Evolutionary conservation across 1,284 basidiomycete species (phyloP).

Genomic region (Tremellales sp.): DNA sequence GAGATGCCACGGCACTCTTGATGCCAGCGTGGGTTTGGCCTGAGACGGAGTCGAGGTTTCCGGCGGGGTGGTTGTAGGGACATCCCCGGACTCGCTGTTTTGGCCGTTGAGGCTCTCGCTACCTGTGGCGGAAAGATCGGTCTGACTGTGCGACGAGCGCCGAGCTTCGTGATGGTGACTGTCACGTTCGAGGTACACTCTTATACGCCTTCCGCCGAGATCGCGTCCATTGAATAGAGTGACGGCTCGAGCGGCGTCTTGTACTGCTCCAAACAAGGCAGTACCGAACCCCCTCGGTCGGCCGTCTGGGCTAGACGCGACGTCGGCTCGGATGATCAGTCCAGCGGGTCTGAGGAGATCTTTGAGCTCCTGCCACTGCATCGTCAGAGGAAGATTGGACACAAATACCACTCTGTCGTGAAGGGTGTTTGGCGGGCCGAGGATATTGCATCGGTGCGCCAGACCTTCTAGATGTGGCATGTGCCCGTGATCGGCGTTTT

Average conservation of each 20-base stretch:
- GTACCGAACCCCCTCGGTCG: conserved; percentile 83
- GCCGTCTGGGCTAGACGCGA: conserved; percentile 54
- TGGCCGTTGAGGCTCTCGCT: no score
- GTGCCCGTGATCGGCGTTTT: not conserved
- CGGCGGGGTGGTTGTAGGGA: no score
- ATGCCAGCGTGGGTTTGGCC: conserved; percentile 1
- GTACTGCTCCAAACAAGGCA: conserved; percentile 74
- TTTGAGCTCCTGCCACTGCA: conserved; percentile 97
- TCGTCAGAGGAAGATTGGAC: conserved; percentile 79
- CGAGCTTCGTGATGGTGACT: conserved; percentile 8
- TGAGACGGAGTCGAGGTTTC: conserved; percentile 2
- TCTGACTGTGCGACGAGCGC: not conserved
- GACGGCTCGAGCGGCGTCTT: conserved; percentile 81
- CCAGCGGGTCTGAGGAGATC: conserved; percentile 86
- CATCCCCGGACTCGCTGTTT: no score
- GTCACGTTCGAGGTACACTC: conserved; percentile 42
- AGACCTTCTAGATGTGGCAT: conserved; percentile 31
- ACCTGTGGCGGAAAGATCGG: not conserved
- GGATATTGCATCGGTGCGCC: conserved; percentile 30
- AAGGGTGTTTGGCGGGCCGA: conserved; percentile 37
- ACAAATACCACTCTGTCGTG: conserved; percentile 62
- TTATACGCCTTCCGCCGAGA: conserved; percentile 37
- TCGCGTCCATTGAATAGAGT: conserved; percentile 71
- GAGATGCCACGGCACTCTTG: conserved; percentile 18
- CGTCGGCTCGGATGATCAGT: conserved; percentile 77